These are phyloP conservation scores for Cutaneotrichosporon sp. DNA, from an alignment of 1,284 basidiomycete genomes.

Conservation along the genomic window DNA sequence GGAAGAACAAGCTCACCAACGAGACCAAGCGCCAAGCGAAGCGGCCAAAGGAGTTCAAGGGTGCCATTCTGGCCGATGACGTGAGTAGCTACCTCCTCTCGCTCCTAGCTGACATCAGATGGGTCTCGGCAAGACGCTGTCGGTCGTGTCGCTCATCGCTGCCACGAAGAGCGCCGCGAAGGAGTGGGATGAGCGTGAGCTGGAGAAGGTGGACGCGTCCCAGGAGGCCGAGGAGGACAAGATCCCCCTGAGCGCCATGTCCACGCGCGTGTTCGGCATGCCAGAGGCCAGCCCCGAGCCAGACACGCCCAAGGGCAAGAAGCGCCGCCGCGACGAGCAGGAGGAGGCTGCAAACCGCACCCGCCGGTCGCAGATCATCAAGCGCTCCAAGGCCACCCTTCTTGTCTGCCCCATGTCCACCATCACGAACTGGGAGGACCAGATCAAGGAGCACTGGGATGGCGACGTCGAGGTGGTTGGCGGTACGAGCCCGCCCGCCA, in stretches of 20 bases:
- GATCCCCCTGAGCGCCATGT: slow-evolving; percentile 63
- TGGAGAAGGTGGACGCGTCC: slow-evolving; percentile 56
- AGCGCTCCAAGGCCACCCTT: slow-evolving; percentile 84
- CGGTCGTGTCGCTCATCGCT: slow-evolving; percentile 85
- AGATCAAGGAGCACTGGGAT: slow-evolving; percentile 93
- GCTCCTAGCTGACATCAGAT: slow-evolving; percentile 60
- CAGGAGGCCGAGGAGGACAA: slow-evolving; percentile 47
- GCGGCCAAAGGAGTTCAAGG: slow-evolving; percentile 75
- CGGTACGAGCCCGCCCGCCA: slow-evolving; percentile 47
- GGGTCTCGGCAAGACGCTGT: slow-evolving; percentile 98
- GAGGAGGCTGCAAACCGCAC: slow-evolving; percentile 48
- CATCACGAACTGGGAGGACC: slow-evolving; percentile 98
- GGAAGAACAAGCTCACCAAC: slow-evolving; percentile 85
- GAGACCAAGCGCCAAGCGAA: slow-evolving; percentile 61
- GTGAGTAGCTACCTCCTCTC: slow-evolving; percentile 61
- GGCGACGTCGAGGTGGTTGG: slow-evolving; percentile 78
- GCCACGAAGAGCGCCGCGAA: slow-evolving; percentile 73
- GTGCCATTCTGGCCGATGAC: slow-evolving; percentile 91
- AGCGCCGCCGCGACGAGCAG: slow-evolving; percentile 42
- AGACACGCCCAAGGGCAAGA: slow-evolving; percentile 34
- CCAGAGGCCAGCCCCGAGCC: slow-evolving; percentile 53
- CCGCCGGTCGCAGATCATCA: slow-evolving; percentile 70
- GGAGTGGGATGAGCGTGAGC: slow-evolving; percentile 60
- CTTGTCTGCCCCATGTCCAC: slow-evolving; percentile 96
- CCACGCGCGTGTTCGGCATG: slow-evolving; percentile 80